Evolutionary conservation across 176 grass and related monocot genomes (phyloP).

Genomic region (Rhynchospora pubera): DNA sequence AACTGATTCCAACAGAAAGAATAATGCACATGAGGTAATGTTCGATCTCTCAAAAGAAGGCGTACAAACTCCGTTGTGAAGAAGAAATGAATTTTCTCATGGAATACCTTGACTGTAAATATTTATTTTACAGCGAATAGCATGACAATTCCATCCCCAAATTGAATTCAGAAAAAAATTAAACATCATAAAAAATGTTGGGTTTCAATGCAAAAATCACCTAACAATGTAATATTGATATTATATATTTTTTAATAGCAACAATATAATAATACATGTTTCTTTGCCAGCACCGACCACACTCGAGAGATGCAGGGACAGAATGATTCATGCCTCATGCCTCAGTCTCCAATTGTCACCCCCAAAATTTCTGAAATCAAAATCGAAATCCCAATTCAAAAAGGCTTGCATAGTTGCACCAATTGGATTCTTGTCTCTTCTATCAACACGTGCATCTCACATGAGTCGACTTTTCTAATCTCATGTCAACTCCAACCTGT

Average conservation of each 20-base stretch:
- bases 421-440: conserved; percentile 14
- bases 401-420: background rate
- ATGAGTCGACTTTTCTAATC: background rate
- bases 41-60: too few species aligned
- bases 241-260: too few species aligned
- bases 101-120: background rate
- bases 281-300: conserved; percentile 15
- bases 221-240: background rate
- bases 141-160: background rate
- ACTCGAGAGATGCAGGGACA: background rate
- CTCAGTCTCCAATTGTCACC: background rate
- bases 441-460: conserved; percentile 1
- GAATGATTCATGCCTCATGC: conserved; percentile 2
- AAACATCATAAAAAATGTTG: background rate
- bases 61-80: too few species aligned
- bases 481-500: background rate
- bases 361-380: conserved; percentile 13
- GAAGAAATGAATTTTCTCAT: too few species aligned
- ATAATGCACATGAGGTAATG: background rate
- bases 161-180: background rate
- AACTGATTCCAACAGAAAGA: background rate
- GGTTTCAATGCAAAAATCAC: background rate
- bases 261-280: background rate
- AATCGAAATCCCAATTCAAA: conserved; percentile 10
- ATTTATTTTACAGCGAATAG: background rate